These are phyloP conservation scores for Platanthera zijinensis DNA, from an alignment of 106 monocot species.

Conservation along the genomic window DNA sequence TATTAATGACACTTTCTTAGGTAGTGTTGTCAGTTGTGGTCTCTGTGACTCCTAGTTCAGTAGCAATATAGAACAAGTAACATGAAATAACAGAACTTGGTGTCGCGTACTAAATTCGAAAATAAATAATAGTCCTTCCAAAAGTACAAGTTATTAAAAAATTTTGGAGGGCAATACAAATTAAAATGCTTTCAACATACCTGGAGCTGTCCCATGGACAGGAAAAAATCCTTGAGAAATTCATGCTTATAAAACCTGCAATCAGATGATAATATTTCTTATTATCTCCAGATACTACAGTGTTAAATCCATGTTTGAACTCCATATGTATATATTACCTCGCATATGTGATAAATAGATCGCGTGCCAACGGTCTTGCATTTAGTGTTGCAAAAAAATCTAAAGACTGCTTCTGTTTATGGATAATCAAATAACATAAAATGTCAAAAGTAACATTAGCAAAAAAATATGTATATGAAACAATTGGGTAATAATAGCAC, in stretches of 20 bases:
- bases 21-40: no score
- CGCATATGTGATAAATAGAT: slow-evolving; percentile 87
- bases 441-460: neutral
- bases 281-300: neutral
- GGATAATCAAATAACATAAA: slow-evolving; percentile 1
- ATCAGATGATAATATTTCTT: slow-evolving; percentile 6
- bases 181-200: slow-evolving; percentile 38
- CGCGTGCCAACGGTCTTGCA: slow-evolving; percentile 82
- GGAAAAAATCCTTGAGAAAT: slow-evolving; percentile 88
- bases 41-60: no score
- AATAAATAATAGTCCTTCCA: neutral
- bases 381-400: slow-evolving; percentile 87
- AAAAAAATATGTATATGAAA: neutral
- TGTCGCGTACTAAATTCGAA: neutral
- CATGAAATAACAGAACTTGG: neutral
- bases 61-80: neutral
- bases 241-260: slow-evolving; percentile 75
- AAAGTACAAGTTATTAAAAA: neutral
- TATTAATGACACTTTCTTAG: no score
- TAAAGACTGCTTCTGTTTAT: slow-evolving; percentile 48
- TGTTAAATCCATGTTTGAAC: neutral
- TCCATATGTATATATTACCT: slow-evolving; percentile 28
- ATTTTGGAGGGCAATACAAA: neutral
- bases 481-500: neutral
- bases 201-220: slow-evolving; percentile 68